Percentiles rank a stretch among this genome's conserved stretches.
phyloP scores from a whole-genome alignment of 331 rosid species.

The Prunus yedoensis region DNA sequence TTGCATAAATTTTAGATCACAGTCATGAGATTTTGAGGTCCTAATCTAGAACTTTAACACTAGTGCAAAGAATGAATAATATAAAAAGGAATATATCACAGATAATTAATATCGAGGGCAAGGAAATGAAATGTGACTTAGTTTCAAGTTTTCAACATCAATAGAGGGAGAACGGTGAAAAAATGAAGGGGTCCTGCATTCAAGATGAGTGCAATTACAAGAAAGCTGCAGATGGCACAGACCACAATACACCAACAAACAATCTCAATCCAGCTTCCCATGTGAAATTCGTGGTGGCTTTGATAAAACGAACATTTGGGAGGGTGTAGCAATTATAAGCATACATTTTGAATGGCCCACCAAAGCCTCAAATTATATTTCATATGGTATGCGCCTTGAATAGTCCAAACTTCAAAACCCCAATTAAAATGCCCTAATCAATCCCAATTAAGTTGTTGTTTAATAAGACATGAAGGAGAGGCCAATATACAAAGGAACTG shows the following conservation, averaged over 20 bases:
- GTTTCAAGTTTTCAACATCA: not conserved
- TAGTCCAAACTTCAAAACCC: not conserved
- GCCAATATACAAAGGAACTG: not conserved
- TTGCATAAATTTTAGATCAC: not conserved
- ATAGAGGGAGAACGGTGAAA: not conserved
- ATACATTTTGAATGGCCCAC: not conserved
- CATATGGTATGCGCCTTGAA: too few relatives aligned
- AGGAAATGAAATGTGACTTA: not conserved
- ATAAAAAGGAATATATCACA: not conserved
- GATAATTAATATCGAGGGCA: not conserved
- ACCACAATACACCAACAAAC: not conserved
- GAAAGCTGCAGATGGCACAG: not conserved
- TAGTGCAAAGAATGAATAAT: not conserved
- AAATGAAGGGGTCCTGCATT: not conserved
- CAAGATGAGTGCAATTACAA: not conserved
- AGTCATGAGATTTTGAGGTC: not conserved
- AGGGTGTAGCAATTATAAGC: not conserved
- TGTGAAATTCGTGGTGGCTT: constrained; percentile 5
- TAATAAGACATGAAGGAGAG: not conserved
- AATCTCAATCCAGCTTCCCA: constrained; percentile 1
- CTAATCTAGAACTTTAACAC: not conserved
- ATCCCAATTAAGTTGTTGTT: not conserved
- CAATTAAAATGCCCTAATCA: not conserved
- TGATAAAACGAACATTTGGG: not conserved
- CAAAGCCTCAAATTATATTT: not conserved